phyloP scores from a whole-genome alignment of 1,284 basidiomycete genomes.

The Sporisorium exsertum region DNA sequence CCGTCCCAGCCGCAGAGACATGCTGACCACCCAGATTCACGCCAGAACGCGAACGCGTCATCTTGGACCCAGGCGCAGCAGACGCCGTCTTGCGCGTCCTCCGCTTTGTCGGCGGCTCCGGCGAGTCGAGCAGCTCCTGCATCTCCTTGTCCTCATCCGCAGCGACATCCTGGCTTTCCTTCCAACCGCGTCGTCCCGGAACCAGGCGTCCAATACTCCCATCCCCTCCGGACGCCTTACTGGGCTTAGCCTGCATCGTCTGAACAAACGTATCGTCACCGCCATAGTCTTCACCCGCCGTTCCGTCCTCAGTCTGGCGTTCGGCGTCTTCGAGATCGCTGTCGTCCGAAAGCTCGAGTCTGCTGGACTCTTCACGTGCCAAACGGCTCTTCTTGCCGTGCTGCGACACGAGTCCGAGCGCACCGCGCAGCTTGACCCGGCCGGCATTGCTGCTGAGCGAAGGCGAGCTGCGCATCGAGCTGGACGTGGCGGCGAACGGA shows the following conservation, averaged over 20 bases:
- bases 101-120: slow-evolving; percentile 32
- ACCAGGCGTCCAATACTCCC: slow-evolving; percentile 44
- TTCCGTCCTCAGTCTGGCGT: slow-evolving; percentile 3
- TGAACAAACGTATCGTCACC: slow-evolving; percentile 50
- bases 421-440: slow-evolving; percentile 26
- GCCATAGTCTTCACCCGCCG: slow-evolving; percentile 3
- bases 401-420: slow-evolving; percentile 40
- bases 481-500: slow-evolving; percentile 23
- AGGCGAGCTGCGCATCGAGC: slow-evolving; percentile 33
- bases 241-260: not conserved
- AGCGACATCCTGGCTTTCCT: slow-evolving; percentile 22
- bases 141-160: slow-evolving; percentile 10
- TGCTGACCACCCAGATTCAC: slow-evolving; percentile 12
- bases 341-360: slow-evolving; percentile 10
- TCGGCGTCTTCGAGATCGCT: slow-evolving; percentile 24
- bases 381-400: slow-evolving; percentile 41
- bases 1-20: not conserved
- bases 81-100: slow-evolving; percentile 20
- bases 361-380: slow-evolving; percentile 14
- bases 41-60: slow-evolving; percentile 36
- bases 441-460: slow-evolving; percentile 12
- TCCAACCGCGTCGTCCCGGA: slow-evolving; percentile 38
- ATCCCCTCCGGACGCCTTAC: not conserved
- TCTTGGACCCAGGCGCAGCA: slow-evolving; percentile 8
- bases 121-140: slow-evolving; percentile 16